Conservation (phyloP, 805 yeast genomes). For the Candida endomychidarum region DNA sequence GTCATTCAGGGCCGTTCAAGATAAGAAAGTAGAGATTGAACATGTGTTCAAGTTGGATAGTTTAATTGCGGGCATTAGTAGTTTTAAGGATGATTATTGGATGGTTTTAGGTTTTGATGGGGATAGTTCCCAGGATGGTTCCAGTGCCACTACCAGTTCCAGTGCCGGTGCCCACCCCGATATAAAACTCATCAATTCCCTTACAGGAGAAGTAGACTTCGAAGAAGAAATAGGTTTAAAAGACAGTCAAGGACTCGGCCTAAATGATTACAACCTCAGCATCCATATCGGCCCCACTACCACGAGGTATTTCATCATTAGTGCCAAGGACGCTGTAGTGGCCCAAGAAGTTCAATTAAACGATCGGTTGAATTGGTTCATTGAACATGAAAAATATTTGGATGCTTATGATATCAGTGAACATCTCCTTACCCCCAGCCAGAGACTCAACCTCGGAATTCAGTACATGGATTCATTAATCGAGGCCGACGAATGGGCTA, state of each 20-base stretch:
- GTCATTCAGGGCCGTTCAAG: constrained; percentile 47
- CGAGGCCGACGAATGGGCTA: constrained; percentile 50
- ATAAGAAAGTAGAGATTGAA: constrained; percentile 46
- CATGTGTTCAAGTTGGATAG: constrained; percentile 48
- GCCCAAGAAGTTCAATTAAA: constrained; percentile 67
- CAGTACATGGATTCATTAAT: constrained; percentile 49
- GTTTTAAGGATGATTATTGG: constrained; percentile 70
- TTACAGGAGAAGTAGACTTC: constrained; percentile 68
- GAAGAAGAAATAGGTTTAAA: constrained; percentile 76
- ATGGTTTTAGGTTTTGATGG: constrained; percentile 56
- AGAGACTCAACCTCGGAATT: constrained; percentile 61
- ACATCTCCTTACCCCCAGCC: constrained; percentile 48
- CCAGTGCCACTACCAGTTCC: no score
- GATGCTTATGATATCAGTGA: constrained; percentile 82
- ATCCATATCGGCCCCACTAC: constrained; percentile 43
- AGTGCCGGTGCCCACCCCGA: no score
- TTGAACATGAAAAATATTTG: constrained; percentile 49
- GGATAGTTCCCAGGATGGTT: no score
- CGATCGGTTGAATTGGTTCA: constrained; percentile 75
- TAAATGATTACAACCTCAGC: constrained; percentile 77
- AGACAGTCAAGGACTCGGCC: constrained; percentile 57
- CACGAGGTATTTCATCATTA: constrained; percentile 61
- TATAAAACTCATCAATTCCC: constrained; percentile 62
- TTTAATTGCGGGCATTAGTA: constrained; percentile 73
- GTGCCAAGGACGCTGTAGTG: constrained; percentile 79